These are phyloP conservation scores for Spathaspora gorwiae DNA, from an alignment of 805 yeast species.

Conservation along the genomic window DNA sequence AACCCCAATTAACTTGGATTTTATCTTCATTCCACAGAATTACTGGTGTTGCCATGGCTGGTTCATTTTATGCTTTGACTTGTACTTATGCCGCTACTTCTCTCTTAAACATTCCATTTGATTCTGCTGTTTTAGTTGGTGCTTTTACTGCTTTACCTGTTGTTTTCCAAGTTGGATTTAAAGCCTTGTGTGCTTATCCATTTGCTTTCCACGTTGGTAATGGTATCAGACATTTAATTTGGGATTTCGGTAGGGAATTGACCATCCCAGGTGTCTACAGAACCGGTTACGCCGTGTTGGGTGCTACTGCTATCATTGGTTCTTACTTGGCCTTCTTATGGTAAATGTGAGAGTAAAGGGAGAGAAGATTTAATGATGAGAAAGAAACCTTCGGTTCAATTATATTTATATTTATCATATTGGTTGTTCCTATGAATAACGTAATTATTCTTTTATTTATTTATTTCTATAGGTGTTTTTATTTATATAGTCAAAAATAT, in stretches of 20 bases:
- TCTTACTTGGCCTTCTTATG: constrained; percentile 49
- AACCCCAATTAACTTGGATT: constrained; percentile 84
- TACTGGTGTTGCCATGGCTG: constrained; percentile 80
- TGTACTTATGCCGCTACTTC: constrained; percentile 70
- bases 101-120: constrained; percentile 50
- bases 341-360: constrained; percentile 2
- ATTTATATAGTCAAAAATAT: no score
- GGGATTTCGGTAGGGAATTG: constrained; percentile 86
- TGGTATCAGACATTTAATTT: constrained; percentile 87
- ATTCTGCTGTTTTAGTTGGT: constrained; percentile 49
- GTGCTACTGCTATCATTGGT: constrained; percentile 55
- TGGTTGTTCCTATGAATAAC: background rate
- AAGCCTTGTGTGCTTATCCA: constrained; percentile 72
- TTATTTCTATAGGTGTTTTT: background rate
- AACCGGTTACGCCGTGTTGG: constrained; percentile 85
- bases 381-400: no score
- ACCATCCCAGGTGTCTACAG: constrained; percentile 83
- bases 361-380: no score
- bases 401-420: background rate
- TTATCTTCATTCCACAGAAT: constrained; percentile 82
- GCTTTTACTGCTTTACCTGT: constrained; percentile 62
- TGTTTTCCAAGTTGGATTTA: constrained; percentile 55
- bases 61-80: constrained; percentile 73
- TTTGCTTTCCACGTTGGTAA: constrained; percentile 83
- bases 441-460: background rate